Evolutionary conservation across 257 asterid species (phyloP), one percentile per base, ranked within the genome.

Genomic region (Nemophila menziesii): DNA sequence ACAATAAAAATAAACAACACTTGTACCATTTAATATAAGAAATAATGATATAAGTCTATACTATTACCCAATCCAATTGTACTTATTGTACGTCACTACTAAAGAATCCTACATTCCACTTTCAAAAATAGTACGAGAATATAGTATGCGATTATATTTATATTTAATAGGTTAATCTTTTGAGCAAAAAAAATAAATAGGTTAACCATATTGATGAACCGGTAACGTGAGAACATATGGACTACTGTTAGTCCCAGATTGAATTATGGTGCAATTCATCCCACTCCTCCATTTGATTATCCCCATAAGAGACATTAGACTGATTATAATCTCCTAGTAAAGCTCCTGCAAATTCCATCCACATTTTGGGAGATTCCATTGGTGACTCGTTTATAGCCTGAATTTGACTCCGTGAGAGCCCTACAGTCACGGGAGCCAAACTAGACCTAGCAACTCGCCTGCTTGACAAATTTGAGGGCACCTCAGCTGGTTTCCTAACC

Each of bases 311-410:
- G 9, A 2, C 13, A 20, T 21, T 23, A 2, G 54, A 45, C n/a
- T n/a, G n/a, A n/a, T n/a, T n/a, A n/a, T n/a, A n/a, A 8, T 56
- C 50, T 0, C n/a, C 21, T n/a, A 37, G 33, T 3, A 20, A 5
- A 21, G 48, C 23, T 20, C 22, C 51, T 2, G 36, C 27, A 26
- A 39, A 33, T 36, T 54, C 52, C 24, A 16, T 72, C 92, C 86
- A 79, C 73, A 72, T 70, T 49, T 70, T 61, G 18, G 92, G 78
- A 14, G 92, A 75, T 56, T 75, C 85, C 33, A 79, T 56, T 7
- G 92, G 85, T 2, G 71, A 62, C 34, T 79, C 92, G 16, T 79
- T 72, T 24, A 79, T 67, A 22, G 86, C 86, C 42, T 75, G 79
- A 60, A 79, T 78, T 46, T 78, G 70, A 16, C 58, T 69, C 0